Evolutionary conservation across 371 early-diverging fungal genomes (phyloP), one percentile per base, ranked within the genome.

Genomic region (Circinella minor): DNA sequence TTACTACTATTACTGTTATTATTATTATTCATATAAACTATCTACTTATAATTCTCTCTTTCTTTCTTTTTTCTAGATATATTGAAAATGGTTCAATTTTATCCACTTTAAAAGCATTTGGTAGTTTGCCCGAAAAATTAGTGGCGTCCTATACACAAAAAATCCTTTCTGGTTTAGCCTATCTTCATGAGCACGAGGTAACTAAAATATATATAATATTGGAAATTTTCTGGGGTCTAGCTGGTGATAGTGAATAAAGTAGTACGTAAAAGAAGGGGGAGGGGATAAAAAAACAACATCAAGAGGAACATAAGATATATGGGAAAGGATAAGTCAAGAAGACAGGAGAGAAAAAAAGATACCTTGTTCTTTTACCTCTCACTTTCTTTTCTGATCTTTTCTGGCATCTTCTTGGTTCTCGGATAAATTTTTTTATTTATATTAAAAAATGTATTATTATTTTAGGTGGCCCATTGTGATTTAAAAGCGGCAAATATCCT

Each of bases 401-500:
- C 34, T 38, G 18, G 3, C 54, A 13, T 4, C 43, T 55, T 0
- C 11, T 48, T 15, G 64, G 80, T 71, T 39, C n/a, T 37, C 17
- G 17, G 36, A 14, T 17, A 17, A 43, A 43, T 1, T 2, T 11
- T 0, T 43, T 3, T 9, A 15, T 27, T 11, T 15, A 36, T 46
- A 4, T 36, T 36, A 39, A 15, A n/a, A 1, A 57, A 57, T 57
- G 7, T 4, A 17, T 9, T 43, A 43, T 0, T 43, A 43, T 43
- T 57, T 11, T 69, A 91, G 76, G 90, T 92, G 11, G 93, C 91
- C 7, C 99, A 99, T 77, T 89, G 99, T 66, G 99, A 99, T 79
- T 80, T 99, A 55, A 99, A 99, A 77, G 95, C 94, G 1, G 95
- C 94, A 80, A 97, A 97, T 74, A 94, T 97, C 55, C 73, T 97